Conservation (phyloP, 345 rosid species). For the Punica granatum region DNA sequence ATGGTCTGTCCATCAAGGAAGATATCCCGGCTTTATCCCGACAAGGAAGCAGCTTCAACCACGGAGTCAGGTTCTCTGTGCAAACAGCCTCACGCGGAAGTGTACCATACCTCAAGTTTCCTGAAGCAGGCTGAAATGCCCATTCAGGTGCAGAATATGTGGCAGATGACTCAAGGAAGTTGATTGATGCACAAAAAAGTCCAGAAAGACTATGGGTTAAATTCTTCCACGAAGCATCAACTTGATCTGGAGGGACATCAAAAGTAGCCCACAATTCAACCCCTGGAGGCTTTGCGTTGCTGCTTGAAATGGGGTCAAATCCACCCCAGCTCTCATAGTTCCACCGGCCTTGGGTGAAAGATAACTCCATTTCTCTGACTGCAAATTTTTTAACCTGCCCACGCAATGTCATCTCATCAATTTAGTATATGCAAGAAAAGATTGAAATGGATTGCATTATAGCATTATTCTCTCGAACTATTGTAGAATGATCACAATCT, state of each 20-base stretch:
- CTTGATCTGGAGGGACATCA: constrained; percentile 62
- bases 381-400: constrained; percentile 67
- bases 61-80: constrained; percentile 96
- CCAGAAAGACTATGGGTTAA: constrained; percentile 87
- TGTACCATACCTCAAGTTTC: constrained; percentile 69
- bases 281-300: constrained; percentile 92
- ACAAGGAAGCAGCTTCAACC: constrained; percentile 97
- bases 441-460: background rate
- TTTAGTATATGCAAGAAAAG: background rate
- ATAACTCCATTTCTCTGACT: constrained; percentile 84
- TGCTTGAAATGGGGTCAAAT: constrained; percentile 72
- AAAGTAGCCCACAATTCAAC: constrained; percentile 97
- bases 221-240: constrained; percentile 85
- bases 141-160: constrained; percentile 72
- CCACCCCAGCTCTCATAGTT: constrained; percentile 98
- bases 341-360: constrained; percentile 99
- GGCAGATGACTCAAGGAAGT: constrained; percentile 76
- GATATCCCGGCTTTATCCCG: constrained; percentile 89
- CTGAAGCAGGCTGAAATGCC: constrained; percentile 57
- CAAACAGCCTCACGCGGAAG: constrained; percentile 98
- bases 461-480: background rate
- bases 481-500: too few species aligned
- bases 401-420: constrained; percentile 6
- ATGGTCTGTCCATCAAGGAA: constrained; percentile 78
- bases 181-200: constrained; percentile 93